Evolutionary conservation across 441 rosid species (phyloP).

Genomic region (Euphorbia celastroides): DNA sequence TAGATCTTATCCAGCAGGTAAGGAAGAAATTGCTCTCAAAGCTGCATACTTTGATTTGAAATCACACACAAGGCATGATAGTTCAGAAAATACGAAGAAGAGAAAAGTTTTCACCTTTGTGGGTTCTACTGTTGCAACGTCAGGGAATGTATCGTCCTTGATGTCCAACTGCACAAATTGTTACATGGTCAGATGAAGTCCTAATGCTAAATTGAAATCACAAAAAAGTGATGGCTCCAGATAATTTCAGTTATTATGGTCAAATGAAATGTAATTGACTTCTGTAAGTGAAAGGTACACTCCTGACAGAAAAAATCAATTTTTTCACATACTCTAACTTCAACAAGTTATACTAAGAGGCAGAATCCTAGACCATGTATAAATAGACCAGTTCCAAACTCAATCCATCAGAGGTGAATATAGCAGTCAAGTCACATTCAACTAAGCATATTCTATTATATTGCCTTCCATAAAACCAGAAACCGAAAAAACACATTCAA

Average conservation of each 20-base stretch:
- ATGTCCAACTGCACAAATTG: conserved; percentile 60
- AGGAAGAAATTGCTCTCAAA: conserved; percentile 4
- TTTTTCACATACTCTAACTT: background rate
- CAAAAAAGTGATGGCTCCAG: background rate
- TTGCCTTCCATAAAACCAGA: background rate
- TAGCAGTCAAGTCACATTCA: background rate
- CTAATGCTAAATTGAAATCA: background rate
- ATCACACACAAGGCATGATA: conserved; percentile 16
- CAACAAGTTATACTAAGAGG: background rate
- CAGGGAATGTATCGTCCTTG: conserved; percentile 60
- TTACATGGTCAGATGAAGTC: conserved; percentile 8
- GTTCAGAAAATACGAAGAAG: background rate
- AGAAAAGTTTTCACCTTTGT: conserved; percentile 42
- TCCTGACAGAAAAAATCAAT: background rate
- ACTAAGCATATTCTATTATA: background rate
- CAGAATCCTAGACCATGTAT: background rate
- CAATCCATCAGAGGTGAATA: background rate
- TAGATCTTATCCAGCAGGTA: background rate
- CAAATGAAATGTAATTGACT: background rate
- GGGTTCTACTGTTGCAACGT: conserved; percentile 29
- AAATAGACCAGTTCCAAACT: background rate
- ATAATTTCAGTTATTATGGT: background rate
- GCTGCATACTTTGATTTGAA: background rate
- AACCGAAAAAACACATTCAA: background rate
- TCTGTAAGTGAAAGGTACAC: background rate